Evolutionary conservation across 306 rosid species (phyloP).

Genomic region (Sesbania bispinosa): DNA sequence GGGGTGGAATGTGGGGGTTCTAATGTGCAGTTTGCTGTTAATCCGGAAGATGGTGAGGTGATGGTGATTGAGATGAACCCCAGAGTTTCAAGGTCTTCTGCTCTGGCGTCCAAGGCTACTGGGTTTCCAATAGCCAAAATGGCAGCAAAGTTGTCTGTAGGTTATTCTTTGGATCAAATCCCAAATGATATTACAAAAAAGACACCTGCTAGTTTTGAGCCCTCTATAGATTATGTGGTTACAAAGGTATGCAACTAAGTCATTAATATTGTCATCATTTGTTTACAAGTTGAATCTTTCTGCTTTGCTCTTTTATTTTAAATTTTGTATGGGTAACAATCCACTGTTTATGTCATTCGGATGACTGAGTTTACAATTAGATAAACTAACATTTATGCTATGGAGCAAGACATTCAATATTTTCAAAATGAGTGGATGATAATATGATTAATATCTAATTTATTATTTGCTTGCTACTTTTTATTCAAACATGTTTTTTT

Average conservation of each 20-base stretch:
- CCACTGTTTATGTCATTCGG: neutral
- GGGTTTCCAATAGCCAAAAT: conserved; percentile 96
- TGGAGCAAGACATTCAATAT: conserved; percentile 7
- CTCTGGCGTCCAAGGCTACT: conserved; percentile 89
- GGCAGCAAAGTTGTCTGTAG: conserved; percentile 92
- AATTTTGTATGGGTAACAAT: neutral
- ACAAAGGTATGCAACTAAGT: conserved; percentile 61
- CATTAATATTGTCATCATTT: neutral
- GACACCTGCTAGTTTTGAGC: conserved; percentile 97
- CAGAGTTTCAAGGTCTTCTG: conserved; percentile 92
- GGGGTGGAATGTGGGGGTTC: conserved; percentile 90
- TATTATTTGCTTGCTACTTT: neutral
- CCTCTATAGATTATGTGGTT: conserved; percentile 97
- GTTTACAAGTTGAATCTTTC: neutral
- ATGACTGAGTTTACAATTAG: neutral
- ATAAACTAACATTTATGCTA: neutral
- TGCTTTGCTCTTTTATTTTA: neutral
- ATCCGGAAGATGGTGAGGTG: conserved; percentile 75
- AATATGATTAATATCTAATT: neutral
- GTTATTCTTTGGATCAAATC: conserved; percentile 88
- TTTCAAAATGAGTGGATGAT: neutral
- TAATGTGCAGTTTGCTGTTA: conserved; percentile 94
- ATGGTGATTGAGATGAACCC: conserved; percentile 99
- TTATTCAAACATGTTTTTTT: neutral
- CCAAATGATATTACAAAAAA: conserved; percentile 91